Base-by-base conservation (phyloP, 83 land plant genomes). In the Diphasiastrum complanatum region DNA sequence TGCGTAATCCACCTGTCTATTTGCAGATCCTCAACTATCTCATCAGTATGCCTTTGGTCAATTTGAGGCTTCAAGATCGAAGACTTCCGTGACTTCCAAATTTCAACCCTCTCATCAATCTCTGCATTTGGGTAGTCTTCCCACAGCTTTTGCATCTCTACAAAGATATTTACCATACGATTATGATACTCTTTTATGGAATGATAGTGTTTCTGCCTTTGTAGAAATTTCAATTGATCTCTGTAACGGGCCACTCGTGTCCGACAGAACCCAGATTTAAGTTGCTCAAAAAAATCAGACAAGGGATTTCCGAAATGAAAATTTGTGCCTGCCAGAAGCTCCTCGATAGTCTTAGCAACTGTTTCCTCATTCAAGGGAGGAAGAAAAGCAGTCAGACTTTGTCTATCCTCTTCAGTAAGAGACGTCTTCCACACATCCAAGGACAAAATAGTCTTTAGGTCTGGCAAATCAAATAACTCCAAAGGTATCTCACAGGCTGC, bases 381-480 rank as follows among this genome's bases (percentile, higher is more conserved):
- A 5, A 86, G 74, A 54, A 45, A 78, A 57, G 69, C 70, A 2
- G 78, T 25, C 1, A 86, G 84, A 5, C 49, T 16, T 45, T 81
- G 78, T 12, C 84, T 71, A 53, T 83, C 91, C 37, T 86, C 85
- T 47, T 86, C 91, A 0, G 75, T 69, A 5, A 86, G 68, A 47
- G 64, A 76, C 10, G 80, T 68, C 78, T 86, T 86, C 88, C 91
- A 86, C 14, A 83, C 73, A 46, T 86, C 88, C 51, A 83, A 10
- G 12, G 85, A 83, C 55, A 86, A 63, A 1, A 86, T 38, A 27
- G 73, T 70, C 12, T 63, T 47, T 51, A 86, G 61, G 47, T 79
- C 85, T 3, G 76, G 71, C 41, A 86, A 80, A 56, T 83, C 82
- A 66, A 81, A 86, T 34, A 86, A 59, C 45, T 86, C 88, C 12